Evolutionary conservation across 805 yeast species (phyloP).

Genomic region (Lachancea kluyveri): DNA sequence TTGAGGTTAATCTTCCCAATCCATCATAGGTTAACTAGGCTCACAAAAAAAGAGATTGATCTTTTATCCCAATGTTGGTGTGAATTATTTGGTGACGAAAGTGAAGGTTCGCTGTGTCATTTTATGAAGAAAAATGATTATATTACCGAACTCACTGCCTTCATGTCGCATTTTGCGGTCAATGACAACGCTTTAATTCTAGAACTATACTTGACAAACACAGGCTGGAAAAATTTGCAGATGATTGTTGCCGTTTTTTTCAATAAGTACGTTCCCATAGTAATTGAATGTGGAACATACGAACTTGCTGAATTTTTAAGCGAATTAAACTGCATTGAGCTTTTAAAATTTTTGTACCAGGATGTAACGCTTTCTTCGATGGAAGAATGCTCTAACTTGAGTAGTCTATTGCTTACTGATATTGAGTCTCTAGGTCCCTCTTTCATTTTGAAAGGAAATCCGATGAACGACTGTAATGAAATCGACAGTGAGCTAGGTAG

Average conservation of each 20-base stretch:
- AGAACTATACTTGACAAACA: slow-evolving; percentile 42
- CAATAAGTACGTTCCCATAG: slow-evolving; percentile 11
- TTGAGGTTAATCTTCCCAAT: slow-evolving; percentile 45
- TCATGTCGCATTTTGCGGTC: slow-evolving; percentile 33
- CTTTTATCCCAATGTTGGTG: slow-evolving; percentile 44
- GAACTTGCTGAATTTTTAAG: slow-evolving; percentile 38
- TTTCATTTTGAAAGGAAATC: slow-evolving; percentile 40
- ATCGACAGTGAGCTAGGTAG: slow-evolving; percentile 7
- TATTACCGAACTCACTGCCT: slow-evolving; percentile 38
- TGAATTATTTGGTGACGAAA: slow-evolving; percentile 59
- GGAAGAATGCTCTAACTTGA: slow-evolving; percentile 40
- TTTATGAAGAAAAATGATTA: slow-evolving; percentile 32
- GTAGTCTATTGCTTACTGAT: slow-evolving; percentile 37
- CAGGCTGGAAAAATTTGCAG: slow-evolving; percentile 37
- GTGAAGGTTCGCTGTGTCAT: slow-evolving; percentile 42
- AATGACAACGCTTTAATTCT: slow-evolving; percentile 39
- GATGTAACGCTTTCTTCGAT: slow-evolving; percentile 35
- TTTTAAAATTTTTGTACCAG: slow-evolving; percentile 40
- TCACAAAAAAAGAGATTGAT: slow-evolving; percentile 18
- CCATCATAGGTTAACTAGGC: slow-evolving; percentile 4
- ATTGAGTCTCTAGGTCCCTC: slow-evolving; percentile 25
- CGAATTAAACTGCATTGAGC: slow-evolving; percentile 42
- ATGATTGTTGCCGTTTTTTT: slow-evolving; percentile 34
- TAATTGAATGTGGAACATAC: slow-evolving; percentile 13
- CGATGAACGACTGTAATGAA: slow-evolving; percentile 24